A percentile compares a stretch with the other conserved stretches of the same genome.
Evolutionary conservation across 352 stramenopile genomes (phyloP).

Genomic region (Phytophthora agathidicida): DNA sequence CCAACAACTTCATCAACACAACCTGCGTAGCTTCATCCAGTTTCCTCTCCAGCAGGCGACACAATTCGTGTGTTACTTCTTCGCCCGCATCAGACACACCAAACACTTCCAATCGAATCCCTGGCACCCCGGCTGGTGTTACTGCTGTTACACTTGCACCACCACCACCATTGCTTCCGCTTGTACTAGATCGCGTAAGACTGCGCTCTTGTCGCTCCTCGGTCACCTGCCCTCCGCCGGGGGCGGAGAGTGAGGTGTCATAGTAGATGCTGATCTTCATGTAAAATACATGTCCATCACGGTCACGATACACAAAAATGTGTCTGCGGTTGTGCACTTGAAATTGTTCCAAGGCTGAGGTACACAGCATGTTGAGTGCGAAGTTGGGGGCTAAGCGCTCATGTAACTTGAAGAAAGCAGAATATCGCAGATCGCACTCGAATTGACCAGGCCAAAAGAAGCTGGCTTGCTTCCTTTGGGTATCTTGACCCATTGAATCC

Average conservation of each 20-base stretch:
- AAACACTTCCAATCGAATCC: conserved; percentile 86
- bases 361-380: conserved; percentile 83
- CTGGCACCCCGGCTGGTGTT: conserved; percentile 26
- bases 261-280: conserved; percentile 85
- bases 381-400: conserved; percentile 80
- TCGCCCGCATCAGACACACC: conserved; percentile 80
- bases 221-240: not conserved
- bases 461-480: conserved; percentile 20
- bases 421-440: conserved; percentile 83
- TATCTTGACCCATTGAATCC: conserved; percentile 24
- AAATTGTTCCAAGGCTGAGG: conserved; percentile 87
- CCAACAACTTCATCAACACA: conserved; percentile 88
- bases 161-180: conserved; percentile 23
- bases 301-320: conserved; percentile 89
- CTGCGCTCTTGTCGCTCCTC: conserved; percentile 38
- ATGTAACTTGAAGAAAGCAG: conserved; percentile 78
- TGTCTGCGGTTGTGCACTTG: conserved; percentile 90
- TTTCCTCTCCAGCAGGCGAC: conserved; percentile 82
- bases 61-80: conserved; percentile 87
- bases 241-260: conserved; percentile 18
- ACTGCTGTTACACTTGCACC: conserved; percentile 11
- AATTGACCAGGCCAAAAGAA: conserved; percentile 92
- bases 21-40: conserved; percentile 86
- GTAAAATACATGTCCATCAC: conserved; percentile 88
- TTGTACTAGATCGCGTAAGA: conserved; percentile 28